Evolutionary conservation across 495 filamentous ascomycete species (phyloP).

Genomic region (Talaromyces stipitatus): DNA sequence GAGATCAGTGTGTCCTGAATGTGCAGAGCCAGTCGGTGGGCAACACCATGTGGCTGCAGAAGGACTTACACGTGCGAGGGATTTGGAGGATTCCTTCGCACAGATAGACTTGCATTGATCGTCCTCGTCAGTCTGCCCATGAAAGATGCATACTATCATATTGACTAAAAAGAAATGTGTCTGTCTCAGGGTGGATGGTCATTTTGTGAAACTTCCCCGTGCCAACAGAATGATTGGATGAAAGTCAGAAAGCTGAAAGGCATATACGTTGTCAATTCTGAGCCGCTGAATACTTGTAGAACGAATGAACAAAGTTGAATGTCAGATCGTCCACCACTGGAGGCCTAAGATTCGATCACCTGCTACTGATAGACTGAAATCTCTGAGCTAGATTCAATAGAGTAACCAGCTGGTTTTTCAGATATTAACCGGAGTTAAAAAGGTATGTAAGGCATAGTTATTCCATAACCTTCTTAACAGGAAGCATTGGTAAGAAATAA

Average conservation of each 20-base stretch:
- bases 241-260: too few species aligned
- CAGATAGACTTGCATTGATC: background rate
- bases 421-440: background rate
- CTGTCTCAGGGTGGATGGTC: background rate
- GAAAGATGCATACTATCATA: background rate
- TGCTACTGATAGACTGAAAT: background rate
- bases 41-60: conserved; percentile 39
- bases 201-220: too few species aligned
- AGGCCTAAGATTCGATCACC: background rate
- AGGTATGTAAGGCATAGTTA: background rate
- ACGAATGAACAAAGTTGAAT: background rate
- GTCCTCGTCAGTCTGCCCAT: background rate
- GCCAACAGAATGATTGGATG: background rate
- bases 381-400: background rate
- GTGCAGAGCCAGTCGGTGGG: conserved; percentile 54
- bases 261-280: too few species aligned
- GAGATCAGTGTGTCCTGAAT: conserved; percentile 56
- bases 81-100: conserved; percentile 40
- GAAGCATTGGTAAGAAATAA: too few species aligned
- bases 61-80: conserved; percentile 43
- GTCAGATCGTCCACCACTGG: too few species aligned
- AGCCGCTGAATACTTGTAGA: too few species aligned
- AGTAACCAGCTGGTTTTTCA: background rate
- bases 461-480: too few species aligned
- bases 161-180: background rate